Base-by-base conservation (phyloP, 2,329 filamentous ascomycete genomes). In the Ceratocystiopsis sp. region DNA sequence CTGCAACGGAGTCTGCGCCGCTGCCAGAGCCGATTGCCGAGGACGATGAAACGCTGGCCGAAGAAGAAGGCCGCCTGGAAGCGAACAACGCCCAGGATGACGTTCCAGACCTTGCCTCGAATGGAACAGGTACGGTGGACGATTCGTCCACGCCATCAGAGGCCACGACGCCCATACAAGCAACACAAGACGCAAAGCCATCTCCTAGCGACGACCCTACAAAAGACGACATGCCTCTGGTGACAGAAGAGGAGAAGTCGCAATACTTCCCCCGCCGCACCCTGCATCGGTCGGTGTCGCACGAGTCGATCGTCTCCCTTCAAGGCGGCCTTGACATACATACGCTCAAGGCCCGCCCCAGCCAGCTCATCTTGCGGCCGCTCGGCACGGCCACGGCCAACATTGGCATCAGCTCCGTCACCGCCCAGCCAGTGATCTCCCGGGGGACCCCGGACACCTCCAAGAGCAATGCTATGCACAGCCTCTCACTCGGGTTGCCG, bases 311-410 rank as follows among this genome's bases (percentile, higher is more conserved):
- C 48, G 73, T 95, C 51, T 95, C 87, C 0, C 71, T 94, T 2
- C 75, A 79, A 0, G 86, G 85, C 4, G 86, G 86, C 2, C 79
- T 94, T 57, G 89, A 95, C 55, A 93, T 94, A 41, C 86, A 93
- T 57, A 86, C 82, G 0, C 67, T 93, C 5, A 78, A 80, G 53
- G 69, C 71, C 2, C 74, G 82, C 4, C 84, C 84, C 0, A 84
- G 81, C 33, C 84, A 93, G 53, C 70, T 91, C 46, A 73, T 78
- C 18, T 54, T 75, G 48, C 57, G 69, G 41, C 64, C 66, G 32
- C 61, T 72, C 19, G 73, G 69, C 45, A 66, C 65, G 45, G 65
- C 66, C 3, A 63, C 66, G 2, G 70, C 69, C 35, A 73, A 71
- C 34, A 72, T 71, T 3, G 63, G 75, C 19, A 61, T 78, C 37